Base-by-base conservation (phyloP, 1,284 basidiomycete genomes). In the Jaminaea rosea region DNA sequence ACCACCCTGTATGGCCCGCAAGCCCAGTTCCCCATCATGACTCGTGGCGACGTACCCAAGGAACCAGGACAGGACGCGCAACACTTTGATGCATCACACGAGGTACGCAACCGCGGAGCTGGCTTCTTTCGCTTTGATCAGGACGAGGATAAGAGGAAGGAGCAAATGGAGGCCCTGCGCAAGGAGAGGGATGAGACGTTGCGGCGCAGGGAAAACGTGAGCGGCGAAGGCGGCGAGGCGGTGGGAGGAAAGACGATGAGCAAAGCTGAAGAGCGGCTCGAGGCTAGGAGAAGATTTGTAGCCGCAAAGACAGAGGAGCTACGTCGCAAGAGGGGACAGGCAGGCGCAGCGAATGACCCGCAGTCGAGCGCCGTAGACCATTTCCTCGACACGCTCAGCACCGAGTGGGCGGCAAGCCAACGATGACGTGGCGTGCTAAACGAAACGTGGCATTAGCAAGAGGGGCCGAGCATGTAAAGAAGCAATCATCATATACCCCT, bases 121-220 rank as follows among this genome's bases (percentile, higher is more conserved):
- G 89, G 82, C 0, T 87, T 85, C 75, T 92, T 91, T 70, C 83
- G 87, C 65, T 91, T 96, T 74, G 86, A 87, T 5, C 80, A 75
- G 1, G 88, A 93, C 65, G 87, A 89, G 64, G 84, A 86, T 57
- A 81, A 79, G 26, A 80, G 92, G 32, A 76, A 76, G 59, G 76
- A 78, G 52, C 84, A 93, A 74, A 86, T 90, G 86, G 86, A 86
- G 50, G 84, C 83, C 45, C 75, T 96, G 2, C 13, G 21, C 3
- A 21, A 52, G 29, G 47, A 50, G 9, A 15, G 50, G 7, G 28
- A 52, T 11, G 19, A 29, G 24, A 52, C 50, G 23, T 11, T 49
- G 19, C 6, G 29, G 26, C n/a, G 31, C 17, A 8, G 32, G 24
- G 24, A 47, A 19, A 13, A 28, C 15, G 15, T 17, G 26, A 11